Evolutionary conservation across 257 asterid genomes (phyloP).

Genomic region (Solanum dulcamara): DNA sequence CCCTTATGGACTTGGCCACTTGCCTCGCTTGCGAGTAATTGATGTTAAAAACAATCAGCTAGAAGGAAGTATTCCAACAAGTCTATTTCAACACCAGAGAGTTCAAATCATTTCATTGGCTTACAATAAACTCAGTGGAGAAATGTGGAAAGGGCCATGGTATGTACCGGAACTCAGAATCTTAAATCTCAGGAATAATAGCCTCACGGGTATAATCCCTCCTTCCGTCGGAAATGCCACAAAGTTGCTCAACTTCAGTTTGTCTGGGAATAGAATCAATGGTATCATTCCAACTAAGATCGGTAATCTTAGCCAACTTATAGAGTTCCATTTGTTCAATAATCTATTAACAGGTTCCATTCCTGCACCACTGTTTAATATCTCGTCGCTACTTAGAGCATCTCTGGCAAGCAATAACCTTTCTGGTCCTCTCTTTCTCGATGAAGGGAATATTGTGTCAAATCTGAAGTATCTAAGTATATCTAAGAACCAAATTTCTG

Average conservation of each 20-base stretch:
- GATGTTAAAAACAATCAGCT: not conserved
- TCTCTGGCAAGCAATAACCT: constrained; percentile 10
- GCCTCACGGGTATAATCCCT: constrained; percentile 1
- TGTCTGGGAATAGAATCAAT: not conserved
- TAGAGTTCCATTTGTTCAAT: not conserved
- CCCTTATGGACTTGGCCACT: not conserved
- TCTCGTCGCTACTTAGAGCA: constrained; percentile 2
- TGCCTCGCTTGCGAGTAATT: not conserved
- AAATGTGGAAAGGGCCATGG: not conserved
- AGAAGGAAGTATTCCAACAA: not conserved
- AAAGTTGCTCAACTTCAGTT: not conserved
- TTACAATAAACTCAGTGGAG: constrained; percentile 7
- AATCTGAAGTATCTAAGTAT: constrained; percentile 4
- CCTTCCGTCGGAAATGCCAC: not conserved
- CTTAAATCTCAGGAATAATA: not conserved
- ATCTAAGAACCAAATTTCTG: constrained; percentile 5
- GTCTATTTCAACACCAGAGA: constrained; percentile 1
- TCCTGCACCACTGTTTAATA: constrained; percentile 14
- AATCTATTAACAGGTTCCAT: constrained; percentile 21
- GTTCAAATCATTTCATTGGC: constrained; percentile 1
- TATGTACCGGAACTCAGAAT: not conserved
- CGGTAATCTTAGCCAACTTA: not conserved
- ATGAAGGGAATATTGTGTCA: not conserved
- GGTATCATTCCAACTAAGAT: constrained; percentile 8
- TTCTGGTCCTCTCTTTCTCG: constrained; percentile 6